Evolutionary conservation across 2,329 filamentous ascomycete genomes (phyloP), one percentile per base, ranked within the genome.

Genomic region (Ustilaginoidea virens): DNA sequence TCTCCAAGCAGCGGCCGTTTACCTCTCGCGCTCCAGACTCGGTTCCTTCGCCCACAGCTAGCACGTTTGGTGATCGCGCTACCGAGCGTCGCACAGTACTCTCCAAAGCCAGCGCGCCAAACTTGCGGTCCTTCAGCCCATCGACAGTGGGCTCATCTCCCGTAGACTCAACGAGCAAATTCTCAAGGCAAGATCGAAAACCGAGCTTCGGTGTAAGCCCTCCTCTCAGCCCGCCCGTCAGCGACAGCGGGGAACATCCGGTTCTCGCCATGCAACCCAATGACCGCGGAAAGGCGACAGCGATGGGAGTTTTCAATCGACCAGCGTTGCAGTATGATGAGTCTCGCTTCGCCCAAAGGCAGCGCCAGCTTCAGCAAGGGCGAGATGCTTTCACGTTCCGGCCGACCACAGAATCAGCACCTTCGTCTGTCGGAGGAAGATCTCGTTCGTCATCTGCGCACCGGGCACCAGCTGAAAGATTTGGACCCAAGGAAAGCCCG

Each of bases 281-380:
- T 36, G 86, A 93, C 40, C 62, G 71, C 26, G 82, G 80, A 29
- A 92, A 90, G 47, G 80, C 81, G 5, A 92, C 82, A 0, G 79
- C 81, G 1, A 54, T 63, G 43, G 61, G 61, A 13, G 55, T 66
- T 15, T 65, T 68, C 34, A 78, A 78, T 38, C 83, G 83, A 45
- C 80, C 85, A 1, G 56, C 60, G 2, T 69, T 77, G 28, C 69
- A 74, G 6, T 93, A 90, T 40, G 82, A 92, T 43, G 86, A 94
- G 44, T 72, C 77, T 13, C 80, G 82, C 44, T 94, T 82, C 43
- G 69, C 80, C 5, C 78, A 92, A 45, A 72, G 83, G 25, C 80
- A 92, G 44, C 58, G 80, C 27, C 80, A 85, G 47, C 69, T 93
- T 48, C 80, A 87, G 37, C 70, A 80, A 43, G 80, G 75, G 17